These are phyloP conservation scores for Boletus patriciae DNA, from an alignment of 768 basidiomycete species.

Conservation along the genomic window DNA sequence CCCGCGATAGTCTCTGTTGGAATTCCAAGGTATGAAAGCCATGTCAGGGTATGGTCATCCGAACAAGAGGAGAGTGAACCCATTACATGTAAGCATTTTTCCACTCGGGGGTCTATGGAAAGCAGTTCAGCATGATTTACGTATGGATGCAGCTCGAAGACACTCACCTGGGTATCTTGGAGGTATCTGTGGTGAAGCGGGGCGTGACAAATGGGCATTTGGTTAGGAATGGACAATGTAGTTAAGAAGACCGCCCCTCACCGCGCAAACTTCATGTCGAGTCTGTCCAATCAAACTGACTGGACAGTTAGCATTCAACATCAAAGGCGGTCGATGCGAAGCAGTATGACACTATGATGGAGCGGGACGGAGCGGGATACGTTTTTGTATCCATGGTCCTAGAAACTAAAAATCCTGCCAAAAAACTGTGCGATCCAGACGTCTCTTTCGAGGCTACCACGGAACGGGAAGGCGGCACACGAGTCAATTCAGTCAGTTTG, in stretches of 20 bases:
- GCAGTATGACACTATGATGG: background rate
- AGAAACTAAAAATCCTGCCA: background rate
- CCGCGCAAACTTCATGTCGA: constrained; percentile 60
- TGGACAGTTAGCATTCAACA: background rate
- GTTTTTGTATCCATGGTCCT: constrained; percentile 1
- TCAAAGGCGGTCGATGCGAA: background rate
- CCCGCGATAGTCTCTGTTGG: constrained; percentile 63
- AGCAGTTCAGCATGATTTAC: background rate
- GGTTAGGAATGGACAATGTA: background rate
- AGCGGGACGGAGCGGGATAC: constrained; percentile 17
- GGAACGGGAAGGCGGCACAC: background rate
- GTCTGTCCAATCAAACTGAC: background rate
- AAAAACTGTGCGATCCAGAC: background rate
- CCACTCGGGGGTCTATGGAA: constrained; percentile 63
- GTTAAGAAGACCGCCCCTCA: constrained; percentile 27
- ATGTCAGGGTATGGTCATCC: background rate
- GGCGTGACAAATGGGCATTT: background rate
- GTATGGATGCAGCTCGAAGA: background rate
- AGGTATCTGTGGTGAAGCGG: constrained; percentile 50
- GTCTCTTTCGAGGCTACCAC: too few species aligned
- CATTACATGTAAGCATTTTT: constrained; percentile 35
- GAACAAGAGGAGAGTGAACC: background rate
- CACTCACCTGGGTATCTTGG: constrained; percentile 64
- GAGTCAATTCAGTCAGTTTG: constrained; percentile 10
- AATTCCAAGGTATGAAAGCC: background rate